Evolutionary conservation across 2,329 filamentous ascomycete species (phyloP).

Genomic region (Sporothrix euskadiensis): DNA sequence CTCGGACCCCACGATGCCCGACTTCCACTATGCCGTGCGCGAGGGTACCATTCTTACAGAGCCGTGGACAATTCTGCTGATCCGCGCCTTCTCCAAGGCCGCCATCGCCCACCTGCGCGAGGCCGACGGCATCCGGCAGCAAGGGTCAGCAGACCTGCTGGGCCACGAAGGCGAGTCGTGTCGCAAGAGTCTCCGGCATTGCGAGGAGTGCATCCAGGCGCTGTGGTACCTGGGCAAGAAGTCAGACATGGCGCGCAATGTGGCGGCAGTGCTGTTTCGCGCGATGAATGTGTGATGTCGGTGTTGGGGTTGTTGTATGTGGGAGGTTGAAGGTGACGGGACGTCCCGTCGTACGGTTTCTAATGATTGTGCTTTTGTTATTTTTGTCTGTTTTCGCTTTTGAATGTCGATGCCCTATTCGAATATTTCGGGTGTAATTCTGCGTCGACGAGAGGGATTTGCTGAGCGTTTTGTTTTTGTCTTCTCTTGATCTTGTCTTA

Average conservation of each 20-base stretch:
- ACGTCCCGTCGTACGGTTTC: background rate
- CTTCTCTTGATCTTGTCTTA: background rate
- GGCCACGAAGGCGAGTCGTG: conserved; percentile 33
- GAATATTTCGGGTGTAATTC: background rate
- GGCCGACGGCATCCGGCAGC: conserved; percentile 37
- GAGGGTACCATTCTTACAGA: conserved; percentile 60
- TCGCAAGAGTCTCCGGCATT: conserved; percentile 41
- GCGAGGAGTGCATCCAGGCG: conserved; percentile 53
- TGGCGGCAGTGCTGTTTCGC: conserved; percentile 64
- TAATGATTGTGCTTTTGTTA: background rate
- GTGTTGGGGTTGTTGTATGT: background rate
- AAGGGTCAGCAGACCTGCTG: conserved; percentile 35
- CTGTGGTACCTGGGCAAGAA: conserved; percentile 58
- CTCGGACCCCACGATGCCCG: conserved; percentile 39
- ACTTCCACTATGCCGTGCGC: conserved; percentile 56
- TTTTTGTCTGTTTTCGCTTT: background rate
- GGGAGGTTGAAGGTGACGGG: background rate
- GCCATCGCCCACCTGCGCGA: conserved; percentile 44
- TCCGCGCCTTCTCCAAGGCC: conserved; percentile 54
- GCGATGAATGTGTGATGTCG: conserved; percentile 51
- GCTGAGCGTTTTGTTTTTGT: background rate
- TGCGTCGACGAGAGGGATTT: background rate
- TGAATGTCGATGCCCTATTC: background rate
- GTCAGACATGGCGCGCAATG: conserved; percentile 49
- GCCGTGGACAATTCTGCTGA: conserved; percentile 59